Conservation (phyloP, 2,329 filamentous ascomycete species). For the Fusarium pilosicola region DNA sequence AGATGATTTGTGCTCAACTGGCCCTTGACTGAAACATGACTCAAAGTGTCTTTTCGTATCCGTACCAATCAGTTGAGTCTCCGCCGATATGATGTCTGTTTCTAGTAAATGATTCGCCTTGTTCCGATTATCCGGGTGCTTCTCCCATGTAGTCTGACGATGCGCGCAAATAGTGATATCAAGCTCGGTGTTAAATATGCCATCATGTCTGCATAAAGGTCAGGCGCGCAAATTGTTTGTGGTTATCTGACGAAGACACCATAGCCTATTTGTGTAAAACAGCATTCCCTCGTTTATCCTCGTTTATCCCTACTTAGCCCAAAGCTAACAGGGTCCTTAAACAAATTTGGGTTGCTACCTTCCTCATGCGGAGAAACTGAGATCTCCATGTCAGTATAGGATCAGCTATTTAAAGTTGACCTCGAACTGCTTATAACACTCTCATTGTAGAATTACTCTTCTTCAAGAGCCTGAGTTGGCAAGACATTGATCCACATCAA, state of each 20-base stretch:
- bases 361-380: rapidly evolving
- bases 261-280: neutral
- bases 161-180: neutral
- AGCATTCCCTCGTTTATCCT: neutral
- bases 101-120: neutral
- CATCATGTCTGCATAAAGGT: too few species aligned
- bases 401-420: neutral
- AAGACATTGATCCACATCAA: rapidly evolving
- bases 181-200: neutral
- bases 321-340: too few species aligned
- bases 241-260: too few species aligned
- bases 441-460: neutral
- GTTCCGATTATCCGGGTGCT: neutral
- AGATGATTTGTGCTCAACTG: neutral
- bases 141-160: neutral
- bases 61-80: neutral
- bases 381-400: neutral
- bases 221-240: neutral
- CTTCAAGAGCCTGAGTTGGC: neutral
- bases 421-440: neutral
- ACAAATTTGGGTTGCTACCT: neutral
- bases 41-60: neutral
- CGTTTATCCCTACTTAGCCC: neutral
- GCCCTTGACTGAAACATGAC: neutral
- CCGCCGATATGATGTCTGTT: neutral